phyloP scores from a whole-genome alignment of 441 rosid genomes.

The Dalechampia spathulata region DNA sequence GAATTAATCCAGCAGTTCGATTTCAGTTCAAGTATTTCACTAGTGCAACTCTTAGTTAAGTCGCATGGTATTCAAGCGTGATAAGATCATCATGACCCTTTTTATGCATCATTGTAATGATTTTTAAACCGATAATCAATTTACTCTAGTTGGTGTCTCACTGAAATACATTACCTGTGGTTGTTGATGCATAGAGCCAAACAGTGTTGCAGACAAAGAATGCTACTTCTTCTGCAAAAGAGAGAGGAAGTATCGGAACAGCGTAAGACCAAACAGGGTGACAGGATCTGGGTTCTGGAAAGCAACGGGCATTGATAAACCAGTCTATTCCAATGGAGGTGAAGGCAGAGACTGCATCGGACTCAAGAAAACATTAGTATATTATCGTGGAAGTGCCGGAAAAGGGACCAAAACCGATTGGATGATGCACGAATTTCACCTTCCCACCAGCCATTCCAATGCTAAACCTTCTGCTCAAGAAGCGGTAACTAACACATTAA shows the following conservation, averaged over 20 bases:
- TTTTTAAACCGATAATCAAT: too few species aligned
- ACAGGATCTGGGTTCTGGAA: conserved; percentile 54
- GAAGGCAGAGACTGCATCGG: conserved; percentile 19
- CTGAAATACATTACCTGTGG: too few species aligned
- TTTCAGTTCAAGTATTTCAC: too few species aligned
- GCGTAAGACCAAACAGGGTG: conserved; percentile 48
- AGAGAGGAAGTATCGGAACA: conserved; percentile 44
- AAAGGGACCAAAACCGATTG: conserved; percentile 53
- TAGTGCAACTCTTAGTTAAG: too few species aligned
- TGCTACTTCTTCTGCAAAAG: conserved; percentile 41
- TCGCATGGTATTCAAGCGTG: too few species aligned
- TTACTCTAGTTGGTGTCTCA: too few species aligned
- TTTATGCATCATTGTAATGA: too few species aligned
- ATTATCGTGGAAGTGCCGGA: conserved; percentile 41
- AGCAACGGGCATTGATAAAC: conserved; percentile 51
- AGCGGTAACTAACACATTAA: too few species aligned
- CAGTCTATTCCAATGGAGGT: conserved; percentile 19
- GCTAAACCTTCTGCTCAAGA: conserved; percentile 29
- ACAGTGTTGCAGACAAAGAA: conserved; percentile 12
- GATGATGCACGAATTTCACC: conserved; percentile 63
- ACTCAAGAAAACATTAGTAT: conserved; percentile 38
- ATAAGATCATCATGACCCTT: too few species aligned
- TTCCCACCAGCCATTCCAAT: conserved; percentile 18
- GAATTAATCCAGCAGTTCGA: too few species aligned
- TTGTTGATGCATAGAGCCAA: neutral